A percentile compares a stretch with the other conserved stretches of the same genome.
Evolutionary conservation across 805 yeast genomes (phyloP).

Genomic region (Tetrapisispora pingtungensis): DNA sequence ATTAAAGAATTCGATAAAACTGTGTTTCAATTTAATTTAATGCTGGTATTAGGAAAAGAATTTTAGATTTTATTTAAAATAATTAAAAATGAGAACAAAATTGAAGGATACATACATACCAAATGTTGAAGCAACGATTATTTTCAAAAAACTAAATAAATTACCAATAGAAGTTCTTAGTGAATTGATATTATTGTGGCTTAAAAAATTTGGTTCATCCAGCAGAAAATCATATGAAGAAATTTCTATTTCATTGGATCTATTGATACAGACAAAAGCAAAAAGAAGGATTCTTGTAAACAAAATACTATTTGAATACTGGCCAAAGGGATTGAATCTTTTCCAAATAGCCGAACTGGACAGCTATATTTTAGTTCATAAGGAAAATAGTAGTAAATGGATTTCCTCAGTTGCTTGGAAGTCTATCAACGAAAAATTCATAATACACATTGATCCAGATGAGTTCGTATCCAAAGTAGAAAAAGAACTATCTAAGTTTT

Average conservation of each 20-base stretch:
- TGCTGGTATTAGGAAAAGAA: no score
- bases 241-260: slow-evolving; percentile 5
- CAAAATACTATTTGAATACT: slow-evolving; percentile 12
- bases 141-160: slow-evolving; percentile 13
- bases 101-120: slow-evolving; percentile 15
- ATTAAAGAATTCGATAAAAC: no score
- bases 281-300: slow-evolving; percentile 9
- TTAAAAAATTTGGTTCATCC: slow-evolving; percentile 9
- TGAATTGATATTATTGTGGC: slow-evolving; percentile 19
- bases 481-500: slow-evolving; percentile 39
- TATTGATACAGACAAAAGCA: slow-evolving; percentile 7
- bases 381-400: slow-evolving; percentile 37
- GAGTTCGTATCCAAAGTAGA: slow-evolving; percentile 40
- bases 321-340: slow-evolving; percentile 20
- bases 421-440: slow-evolving; percentile 19
- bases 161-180: slow-evolving; percentile 14
- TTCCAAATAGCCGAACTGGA: slow-evolving; percentile 64
- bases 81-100: background rate
- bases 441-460: slow-evolving; percentile 36
- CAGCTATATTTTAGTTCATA: slow-evolving; percentile 51
- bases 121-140: slow-evolving; percentile 6
- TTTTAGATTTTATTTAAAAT: no score
- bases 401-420: slow-evolving; percentile 22
- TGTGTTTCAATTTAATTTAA: no score
- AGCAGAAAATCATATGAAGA: slow-evolving; percentile 1